Percentiles rank a stretch among this genome's conserved stretches.
Evolutionary conservation across 1,139 yeast species (phyloP).

Genomic region (Kodamaea sp.): DNA sequence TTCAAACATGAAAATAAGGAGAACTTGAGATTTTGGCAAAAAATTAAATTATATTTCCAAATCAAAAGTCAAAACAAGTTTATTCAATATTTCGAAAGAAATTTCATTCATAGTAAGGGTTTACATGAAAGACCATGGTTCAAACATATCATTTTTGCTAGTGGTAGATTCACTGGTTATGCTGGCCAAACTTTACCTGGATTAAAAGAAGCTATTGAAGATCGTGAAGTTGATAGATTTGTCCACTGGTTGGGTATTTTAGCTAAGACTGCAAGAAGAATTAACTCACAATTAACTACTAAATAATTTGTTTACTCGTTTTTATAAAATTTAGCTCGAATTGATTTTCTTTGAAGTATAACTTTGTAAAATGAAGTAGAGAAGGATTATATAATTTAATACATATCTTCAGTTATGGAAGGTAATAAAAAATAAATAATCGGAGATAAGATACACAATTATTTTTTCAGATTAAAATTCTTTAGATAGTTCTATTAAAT

Average conservation of each 20-base stretch:
- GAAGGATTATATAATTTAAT: too few species aligned
- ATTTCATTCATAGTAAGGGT: constrained; percentile 61
- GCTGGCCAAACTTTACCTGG: constrained; percentile 83
- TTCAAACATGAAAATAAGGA: constrained; percentile 32
- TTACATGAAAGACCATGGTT: constrained; percentile 74
- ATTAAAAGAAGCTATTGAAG: constrained; percentile 75
- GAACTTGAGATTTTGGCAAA: constrained; percentile 37
- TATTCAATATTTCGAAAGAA: constrained; percentile 59
- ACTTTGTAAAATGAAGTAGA: too few species aligned
- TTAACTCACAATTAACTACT: constrained; percentile 9
- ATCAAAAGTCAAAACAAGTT: constrained; percentile 40
- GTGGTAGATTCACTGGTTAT: constrained; percentile 83
- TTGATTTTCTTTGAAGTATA: too few species aligned
- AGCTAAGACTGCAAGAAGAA: constrained; percentile 33
- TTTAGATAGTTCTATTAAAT: too few species aligned
- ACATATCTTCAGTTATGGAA: too few species aligned
- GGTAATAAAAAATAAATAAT: too few species aligned
- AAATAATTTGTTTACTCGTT: background rate
- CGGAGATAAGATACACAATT: too few species aligned
- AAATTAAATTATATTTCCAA: constrained; percentile 33
- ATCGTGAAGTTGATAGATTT: constrained; percentile 49
- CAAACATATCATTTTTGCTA: constrained; percentile 78
- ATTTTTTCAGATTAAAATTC: too few species aligned
- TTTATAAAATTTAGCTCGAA: too few species aligned
- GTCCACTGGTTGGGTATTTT: constrained; percentile 57